Base-by-base conservation (phyloP, 352 stramenopile species). In the Pythium insidiosum region DNA sequence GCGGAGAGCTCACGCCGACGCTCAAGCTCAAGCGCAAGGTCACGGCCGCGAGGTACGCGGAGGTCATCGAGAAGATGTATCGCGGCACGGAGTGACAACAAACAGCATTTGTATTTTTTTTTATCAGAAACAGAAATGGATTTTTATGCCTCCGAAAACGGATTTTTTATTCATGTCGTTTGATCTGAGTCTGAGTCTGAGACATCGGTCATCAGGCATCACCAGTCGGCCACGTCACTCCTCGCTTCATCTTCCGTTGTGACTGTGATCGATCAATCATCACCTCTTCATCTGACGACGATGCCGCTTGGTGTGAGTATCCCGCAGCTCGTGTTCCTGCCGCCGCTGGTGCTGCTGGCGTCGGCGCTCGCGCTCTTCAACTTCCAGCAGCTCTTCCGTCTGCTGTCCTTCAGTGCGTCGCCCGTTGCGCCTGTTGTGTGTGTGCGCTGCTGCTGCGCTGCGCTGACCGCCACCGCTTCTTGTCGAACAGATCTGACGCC, bases 21-120 rank as follows among this genome's bases (percentile, higher is more conserved):
- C 71, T 98, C 49, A 98, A 98, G 69, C 67, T 98, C 33, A 97
- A 98, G 81, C 88, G 94, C 46, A 84, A 85, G 56, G 38, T 97
- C 31, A 87, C 96, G 43, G 45, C 83, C 23, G 79, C 97, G 43
- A 97, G 97, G 67, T 97, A 97, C 65, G 70, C 66, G 4, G 64
- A 87, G 25, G 43, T 88, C 20, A 90, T 98, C 38, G 88, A 97
- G 22, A 52, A 58, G 28, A 63, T 98, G 26, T 98, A 98, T 53
- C 49, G 38, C 12, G 46, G 66, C 35, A 55, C 41, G 18, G 40
- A n/a, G 36, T 38, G 9, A 20, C 19, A n/a, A n/a, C n/a, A n/a
- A n/a, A n/a, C n/a, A n/a, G n/a, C n/a, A n/a, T n/a, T n/a, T n/a
- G n/a, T n/a, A n/a, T n/a, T n/a, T n/a, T n/a, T n/a, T n/a, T n/a